Base-by-base conservation (phyloP, 345 rosid species). In the Combretum micranthum region DNA sequence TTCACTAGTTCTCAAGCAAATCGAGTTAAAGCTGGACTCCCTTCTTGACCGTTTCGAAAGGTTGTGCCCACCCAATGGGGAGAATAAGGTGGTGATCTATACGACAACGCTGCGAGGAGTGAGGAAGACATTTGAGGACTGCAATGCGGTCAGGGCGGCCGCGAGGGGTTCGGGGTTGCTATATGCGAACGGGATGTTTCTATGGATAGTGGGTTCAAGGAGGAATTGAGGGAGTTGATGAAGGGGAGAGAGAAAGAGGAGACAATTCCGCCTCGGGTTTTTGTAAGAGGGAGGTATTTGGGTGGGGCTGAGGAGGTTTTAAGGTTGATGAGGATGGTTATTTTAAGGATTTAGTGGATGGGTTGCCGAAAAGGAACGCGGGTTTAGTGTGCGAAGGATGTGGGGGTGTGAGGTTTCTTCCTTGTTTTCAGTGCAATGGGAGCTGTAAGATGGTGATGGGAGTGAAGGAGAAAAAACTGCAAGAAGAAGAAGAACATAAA, bases 231-330 rank as follows among this genome's bases (percentile, higher is more conserved):
- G 75, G 70, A 70, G 45, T 49, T 83, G 21, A 66, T 80, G 77
- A 79, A 49, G 6, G 76, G 67, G 52, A 77, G 72, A 23, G 60
- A 44, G 20, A 18, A 23, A 23, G 78, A 67, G 1, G 69, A 26
- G 9, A 62, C 64, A 52, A 70, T 83, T 50, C 93, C 88, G 12
- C 98, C 98, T 0, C 66, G 77, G 59, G 83, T 85, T 16, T 92
- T 92, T 39, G 80, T 89, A 22, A 81, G 70, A 55, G 98, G 98
- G 50, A 74, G 70, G 61, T 83, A 88, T 63, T 57, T 92, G n/a
- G 98, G 98, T 2, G 97, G 97, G 62, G 96, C 83, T 0, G 96
- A 89, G 67, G 80, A 92, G 74, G 83, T 84, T 26, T 61, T 80
- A 64, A 66, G 64, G 59, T 60, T 86, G 82, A 75, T 0, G 94